Percentiles rank a stretch among this genome's conserved stretches.
These are phyloP conservation scores for Saturnispora saitoi DNA, from an alignment of 805 yeast genomes.

Conservation along the genomic window DNA sequence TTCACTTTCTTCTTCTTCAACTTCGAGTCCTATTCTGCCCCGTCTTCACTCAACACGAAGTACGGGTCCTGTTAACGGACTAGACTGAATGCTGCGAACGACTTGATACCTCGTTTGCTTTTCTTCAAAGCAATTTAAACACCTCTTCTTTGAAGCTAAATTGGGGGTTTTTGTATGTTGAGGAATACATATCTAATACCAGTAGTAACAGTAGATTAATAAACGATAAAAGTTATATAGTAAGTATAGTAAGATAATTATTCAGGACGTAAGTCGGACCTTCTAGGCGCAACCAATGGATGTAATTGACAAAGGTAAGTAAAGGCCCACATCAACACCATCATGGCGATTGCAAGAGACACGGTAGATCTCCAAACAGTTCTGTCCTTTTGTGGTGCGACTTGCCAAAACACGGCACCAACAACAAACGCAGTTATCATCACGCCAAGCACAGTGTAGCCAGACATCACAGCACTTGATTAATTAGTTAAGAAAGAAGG, in stretches of 20 bases:
- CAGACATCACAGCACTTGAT: slow-evolving; percentile 6
- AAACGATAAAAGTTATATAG: not conserved
- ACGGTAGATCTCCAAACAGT: slow-evolving; percentile 73
- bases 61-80: slow-evolving; percentile 5
- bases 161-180: not conserved
- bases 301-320: slow-evolving; percentile 83
- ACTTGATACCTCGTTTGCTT: slow-evolving; percentile 4
- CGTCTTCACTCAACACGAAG: not conserved
- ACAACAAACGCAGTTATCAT: slow-evolving; percentile 49
- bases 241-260: slow-evolving; percentile 14
- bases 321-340: slow-evolving; percentile 64
- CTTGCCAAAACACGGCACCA: slow-evolving; percentile 67
- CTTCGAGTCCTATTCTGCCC: slow-evolving; percentile 7
- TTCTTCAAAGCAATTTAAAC: not conserved
- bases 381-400: slow-evolving; percentile 77
- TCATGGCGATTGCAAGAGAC: slow-evolving; percentile 59
- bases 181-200: not conserved
- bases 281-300: slow-evolving; percentile 83
- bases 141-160: not conserved
- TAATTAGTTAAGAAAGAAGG: too few species aligned
- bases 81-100: not conserved
- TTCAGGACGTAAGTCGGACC: slow-evolving; percentile 87
- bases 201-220: not conserved
- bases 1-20: slow-evolving; percentile 2
- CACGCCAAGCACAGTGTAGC: slow-evolving; percentile 13